Evolutionary conservation across 2,329 filamentous ascomycete genomes (phyloP).

Genomic region (Hymenoscyphus fraxineus): DNA sequence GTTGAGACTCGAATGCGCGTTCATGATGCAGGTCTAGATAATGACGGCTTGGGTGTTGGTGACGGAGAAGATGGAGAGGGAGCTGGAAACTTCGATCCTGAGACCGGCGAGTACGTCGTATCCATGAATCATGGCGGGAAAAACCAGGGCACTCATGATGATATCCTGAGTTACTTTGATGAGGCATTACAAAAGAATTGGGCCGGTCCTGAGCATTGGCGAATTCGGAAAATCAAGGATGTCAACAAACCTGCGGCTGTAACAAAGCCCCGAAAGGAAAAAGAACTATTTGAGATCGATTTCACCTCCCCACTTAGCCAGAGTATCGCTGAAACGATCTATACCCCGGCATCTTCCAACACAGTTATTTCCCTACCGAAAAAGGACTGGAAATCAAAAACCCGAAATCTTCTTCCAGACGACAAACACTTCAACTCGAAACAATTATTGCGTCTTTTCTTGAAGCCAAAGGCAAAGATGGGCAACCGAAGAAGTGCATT

Average conservation of each 20-base stretch:
- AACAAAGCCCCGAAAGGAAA: constrained; percentile 78
- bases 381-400: constrained; percentile 93
- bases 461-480: constrained; percentile 89
- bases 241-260: constrained; percentile 59
- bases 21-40: constrained; percentile 57
- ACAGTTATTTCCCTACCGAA: constrained; percentile 81
- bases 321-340: constrained; percentile 69
- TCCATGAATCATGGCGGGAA: constrained; percentile 73
- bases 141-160: constrained; percentile 67
- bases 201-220: constrained; percentile 98
- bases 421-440: constrained; percentile 98
- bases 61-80: constrained; percentile 46
- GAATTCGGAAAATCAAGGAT: constrained; percentile 88
- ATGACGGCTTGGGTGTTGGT: constrained; percentile 51
- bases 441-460: constrained; percentile 81
- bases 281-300: constrained; percentile 93
- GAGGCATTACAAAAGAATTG: constrained; percentile 96
- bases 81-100: constrained; percentile 57
- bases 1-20: constrained; percentile 82
- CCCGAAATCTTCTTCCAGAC: constrained; percentile 86
- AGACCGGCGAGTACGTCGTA: constrained; percentile 71
- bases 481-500: constrained; percentile 59
- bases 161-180: constrained; percentile 97
- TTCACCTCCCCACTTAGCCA: constrained; percentile 73
- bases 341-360: constrained; percentile 77